A percentile compares a stretch with the other conserved stretches of the same genome.
These are phyloP conservation scores for Clavaria fumosa DNA, from an alignment of 768 basidiomycete genomes.

Conservation along the genomic window DNA sequence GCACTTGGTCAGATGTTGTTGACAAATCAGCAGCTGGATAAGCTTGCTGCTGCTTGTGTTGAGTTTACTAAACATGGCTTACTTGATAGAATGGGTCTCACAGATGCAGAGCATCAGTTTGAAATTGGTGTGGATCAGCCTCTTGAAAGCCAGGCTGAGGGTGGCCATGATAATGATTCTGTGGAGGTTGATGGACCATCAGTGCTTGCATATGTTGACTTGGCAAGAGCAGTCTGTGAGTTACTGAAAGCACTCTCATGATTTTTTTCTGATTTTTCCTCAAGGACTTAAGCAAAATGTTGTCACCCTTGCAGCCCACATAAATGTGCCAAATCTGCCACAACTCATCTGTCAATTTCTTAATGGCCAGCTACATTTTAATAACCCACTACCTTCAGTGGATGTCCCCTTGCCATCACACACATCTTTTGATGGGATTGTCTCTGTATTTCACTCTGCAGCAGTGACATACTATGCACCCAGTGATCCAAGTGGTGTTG, in stretches of 20 bases:
- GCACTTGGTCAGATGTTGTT: constrained; percentile 23
- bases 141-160: background rate
- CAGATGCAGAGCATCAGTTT: background rate
- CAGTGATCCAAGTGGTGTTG: constrained; percentile 13
- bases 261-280: background rate
- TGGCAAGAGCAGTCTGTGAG: background rate
- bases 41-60: constrained; percentile 13
- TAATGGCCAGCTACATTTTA: background rate
- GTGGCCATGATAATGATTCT: background rate
- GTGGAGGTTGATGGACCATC: background rate
- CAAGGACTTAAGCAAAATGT: background rate
- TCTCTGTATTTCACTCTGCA: constrained; percentile 8
- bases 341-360: background rate
- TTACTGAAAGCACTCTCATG: background rate
- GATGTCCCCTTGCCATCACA: background rate
- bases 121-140: background rate
- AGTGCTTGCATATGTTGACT: background rate
- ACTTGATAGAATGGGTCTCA: constrained; percentile 3
- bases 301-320: background rate
- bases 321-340: background rate
- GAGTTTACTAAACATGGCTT: constrained; percentile 11
- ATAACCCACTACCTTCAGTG: background rate
- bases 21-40: constrained; percentile 19
- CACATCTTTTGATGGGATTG: background rate
- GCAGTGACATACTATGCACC: constrained; percentile 15